These are phyloP conservation scores for Caloboletus firmus DNA, from an alignment of 1,284 basidiomycete genomes.

Conservation along the genomic window DNA sequence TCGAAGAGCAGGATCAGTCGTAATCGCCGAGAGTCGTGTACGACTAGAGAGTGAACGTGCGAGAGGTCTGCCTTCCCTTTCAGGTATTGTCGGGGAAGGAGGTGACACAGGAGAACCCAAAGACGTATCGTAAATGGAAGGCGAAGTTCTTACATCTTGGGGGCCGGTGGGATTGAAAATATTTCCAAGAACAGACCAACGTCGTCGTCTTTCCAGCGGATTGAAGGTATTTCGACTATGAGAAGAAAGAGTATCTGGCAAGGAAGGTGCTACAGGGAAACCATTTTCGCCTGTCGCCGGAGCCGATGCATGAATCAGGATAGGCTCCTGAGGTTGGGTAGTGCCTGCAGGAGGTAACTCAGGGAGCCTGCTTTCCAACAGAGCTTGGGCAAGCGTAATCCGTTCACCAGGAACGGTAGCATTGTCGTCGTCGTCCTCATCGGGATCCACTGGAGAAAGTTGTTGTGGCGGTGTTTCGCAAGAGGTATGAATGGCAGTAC, in stretches of 20 bases:
- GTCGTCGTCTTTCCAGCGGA: conserved; percentile 31
- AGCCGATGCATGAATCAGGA: conserved; percentile 51
- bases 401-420: conserved; percentile 42
- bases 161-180: conserved; percentile 36
- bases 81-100: conserved; percentile 13
- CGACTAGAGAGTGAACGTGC: conserved; percentile 29
- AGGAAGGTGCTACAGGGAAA: conserved; percentile 46
- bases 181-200: conserved; percentile 49
- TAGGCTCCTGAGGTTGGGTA: conserved; percentile 61
- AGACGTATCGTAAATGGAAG: conserved; percentile 24
- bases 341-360: conserved; percentile 70
- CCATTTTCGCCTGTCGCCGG: conserved; percentile 42
- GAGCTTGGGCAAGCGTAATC: conserved; percentile 68
- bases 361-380: conserved; percentile 75
- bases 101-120: conserved; percentile 17
- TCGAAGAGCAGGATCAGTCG: conserved; percentile 12
- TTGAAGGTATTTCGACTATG: conserved; percentile 30
- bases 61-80: conserved; percentile 21
- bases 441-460: conserved; percentile 45
- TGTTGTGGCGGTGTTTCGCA: conserved; percentile 17
- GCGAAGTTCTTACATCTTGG: conserved; percentile 30
- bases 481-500: conserved; percentile 13
- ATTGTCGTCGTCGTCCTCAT: conserved; percentile 64
- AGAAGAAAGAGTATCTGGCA: conserved; percentile 46
- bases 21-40: conserved; percentile 10